Percentiles rank a stretch among this genome's conserved stretches.
Conservation (phyloP, 352 stramenopile species). For the Aphanomyces invadans region DNA sequence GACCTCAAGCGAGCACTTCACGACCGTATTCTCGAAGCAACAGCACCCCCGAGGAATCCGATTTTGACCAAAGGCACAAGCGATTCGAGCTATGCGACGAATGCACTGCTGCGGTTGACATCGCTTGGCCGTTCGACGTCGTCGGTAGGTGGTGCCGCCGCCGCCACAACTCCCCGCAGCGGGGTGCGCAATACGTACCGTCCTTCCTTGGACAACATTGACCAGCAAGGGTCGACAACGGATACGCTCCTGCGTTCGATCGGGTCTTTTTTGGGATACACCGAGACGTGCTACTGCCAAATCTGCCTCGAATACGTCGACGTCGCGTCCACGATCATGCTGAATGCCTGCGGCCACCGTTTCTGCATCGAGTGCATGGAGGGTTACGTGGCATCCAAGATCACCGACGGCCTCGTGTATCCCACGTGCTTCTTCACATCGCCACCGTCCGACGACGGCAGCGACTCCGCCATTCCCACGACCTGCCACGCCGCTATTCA, state of each 20-base stretch:
- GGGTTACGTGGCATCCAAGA: conserved; percentile 64
- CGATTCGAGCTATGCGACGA: background rate
- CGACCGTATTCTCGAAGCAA: background rate
- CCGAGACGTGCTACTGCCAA: conserved; percentile 65
- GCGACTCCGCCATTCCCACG: conserved; percentile 25
- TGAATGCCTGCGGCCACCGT: conserved; percentile 42
- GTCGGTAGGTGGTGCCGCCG: background rate
- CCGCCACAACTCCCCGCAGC: background rate
- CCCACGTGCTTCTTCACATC: conserved; percentile 56
- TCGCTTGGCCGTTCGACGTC: background rate
- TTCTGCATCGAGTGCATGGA: conserved; percentile 58
- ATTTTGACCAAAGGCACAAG: background rate
- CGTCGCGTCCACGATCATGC: conserved; percentile 31
- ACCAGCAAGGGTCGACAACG: background rate
- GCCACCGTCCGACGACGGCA: conserved; percentile 26
- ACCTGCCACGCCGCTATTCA: conserved; percentile 39
- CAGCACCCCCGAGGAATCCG: background rate
- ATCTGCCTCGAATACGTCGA: conserved; percentile 66
- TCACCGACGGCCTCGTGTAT: conserved; percentile 59
- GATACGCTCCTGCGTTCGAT: conserved; percentile 34
- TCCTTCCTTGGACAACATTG: background rate
- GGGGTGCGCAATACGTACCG: background rate
- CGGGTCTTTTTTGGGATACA: conserved; percentile 43
- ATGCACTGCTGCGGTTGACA: background rate
- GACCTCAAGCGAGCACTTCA: background rate